These are phyloP conservation scores for Aspergillus sp. DNA, from an alignment of 2,329 filamentous ascomycete genomes.

Conservation along the genomic window DNA sequence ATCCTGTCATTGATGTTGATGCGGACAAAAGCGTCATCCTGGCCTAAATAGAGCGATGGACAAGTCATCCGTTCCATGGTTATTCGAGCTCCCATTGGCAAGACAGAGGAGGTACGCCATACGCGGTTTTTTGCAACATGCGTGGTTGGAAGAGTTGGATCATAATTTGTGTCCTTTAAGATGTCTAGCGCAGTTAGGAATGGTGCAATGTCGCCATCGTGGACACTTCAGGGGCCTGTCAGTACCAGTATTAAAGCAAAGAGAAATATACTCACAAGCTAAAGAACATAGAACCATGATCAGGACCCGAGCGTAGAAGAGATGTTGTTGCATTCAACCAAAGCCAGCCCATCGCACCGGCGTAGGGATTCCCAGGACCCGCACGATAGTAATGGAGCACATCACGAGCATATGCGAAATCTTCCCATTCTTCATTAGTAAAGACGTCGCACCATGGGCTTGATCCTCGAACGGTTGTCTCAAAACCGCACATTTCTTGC, in stretches of 20 bases:
- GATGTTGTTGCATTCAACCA: constrained; percentile 53
- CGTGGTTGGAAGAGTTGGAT: constrained; percentile 40
- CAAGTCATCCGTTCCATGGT: constrained; percentile 50
- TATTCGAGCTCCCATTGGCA: constrained; percentile 52
- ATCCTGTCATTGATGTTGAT: constrained; percentile 54
- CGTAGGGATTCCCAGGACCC: constrained; percentile 51
- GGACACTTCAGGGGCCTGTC: constrained; percentile 32
- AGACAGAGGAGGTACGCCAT: constrained; percentile 51
- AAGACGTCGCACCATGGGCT: constrained; percentile 54
- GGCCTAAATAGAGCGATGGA: constrained; percentile 8
- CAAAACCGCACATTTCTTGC: constrained; percentile 58
- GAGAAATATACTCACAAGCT: constrained; percentile 44
- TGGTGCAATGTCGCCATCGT: constrained; percentile 54
- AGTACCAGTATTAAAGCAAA: not conserved
- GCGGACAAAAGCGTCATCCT: constrained; percentile 38
- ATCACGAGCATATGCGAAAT: constrained; percentile 55
- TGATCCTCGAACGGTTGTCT: constrained; percentile 46
- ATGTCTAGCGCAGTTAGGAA: constrained; percentile 49
- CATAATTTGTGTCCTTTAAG: constrained; percentile 33
- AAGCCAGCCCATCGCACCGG: constrained; percentile 49
- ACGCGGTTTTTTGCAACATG: constrained; percentile 39
- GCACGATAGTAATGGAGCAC: constrained; percentile 53
- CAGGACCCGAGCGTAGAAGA: constrained; percentile 41
- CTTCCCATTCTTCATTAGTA: constrained; percentile 46
- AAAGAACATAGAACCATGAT: constrained; percentile 46